Percentiles rank a stretch among this genome's conserved stretches.
Evolutionary conservation across 176 grass and related monocot genomes (phyloP).

Genomic region (Puya raimondii): DNA sequence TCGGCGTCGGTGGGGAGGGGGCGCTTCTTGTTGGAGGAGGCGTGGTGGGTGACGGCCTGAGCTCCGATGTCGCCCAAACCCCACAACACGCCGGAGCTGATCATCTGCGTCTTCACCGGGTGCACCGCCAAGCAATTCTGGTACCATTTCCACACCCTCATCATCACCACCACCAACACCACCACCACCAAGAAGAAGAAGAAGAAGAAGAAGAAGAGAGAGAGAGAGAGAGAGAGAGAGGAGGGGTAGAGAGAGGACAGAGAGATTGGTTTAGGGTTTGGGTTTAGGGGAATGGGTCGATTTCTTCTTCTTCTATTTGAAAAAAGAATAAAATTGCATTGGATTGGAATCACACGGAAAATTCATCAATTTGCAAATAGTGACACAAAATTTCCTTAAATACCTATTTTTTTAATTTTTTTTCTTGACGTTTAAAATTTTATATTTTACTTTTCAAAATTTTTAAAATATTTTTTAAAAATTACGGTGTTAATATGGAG

Average conservation of each 20-base stretch:
- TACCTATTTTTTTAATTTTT: no score
- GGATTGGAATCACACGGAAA: no score
- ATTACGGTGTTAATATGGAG: no score
- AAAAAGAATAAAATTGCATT: no score
- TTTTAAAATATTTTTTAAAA: no score
- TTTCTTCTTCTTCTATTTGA: no score
- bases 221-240: neutral
- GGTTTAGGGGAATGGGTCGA: no score
- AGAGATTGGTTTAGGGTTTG: neutral
- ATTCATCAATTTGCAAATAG: no score
- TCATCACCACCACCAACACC: slow-evolving; percentile 46
- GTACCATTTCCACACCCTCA: slow-evolving; percentile 84
- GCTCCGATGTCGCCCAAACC: slow-evolving; percentile 80
- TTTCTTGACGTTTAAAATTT: no score
- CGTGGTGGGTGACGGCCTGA: slow-evolving; percentile 67
- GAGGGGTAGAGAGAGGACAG: slow-evolving; percentile 2
- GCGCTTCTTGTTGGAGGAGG: slow-evolving; percentile 7
- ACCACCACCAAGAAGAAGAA: neutral
- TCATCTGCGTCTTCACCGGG: slow-evolving; percentile 83
- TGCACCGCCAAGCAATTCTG: slow-evolving; percentile 64
- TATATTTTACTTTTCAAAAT: no score
- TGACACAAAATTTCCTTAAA: no score
- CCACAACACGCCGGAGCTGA: slow-evolving; percentile 86
- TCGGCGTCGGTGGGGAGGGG: slow-evolving; percentile 18
- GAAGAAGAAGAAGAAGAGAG: neutral